Evolutionary conservation across 208 protist genomes (phyloP), one percentile per base, ranked within the genome.

Genomic region (Crithidia bombi): DNA sequence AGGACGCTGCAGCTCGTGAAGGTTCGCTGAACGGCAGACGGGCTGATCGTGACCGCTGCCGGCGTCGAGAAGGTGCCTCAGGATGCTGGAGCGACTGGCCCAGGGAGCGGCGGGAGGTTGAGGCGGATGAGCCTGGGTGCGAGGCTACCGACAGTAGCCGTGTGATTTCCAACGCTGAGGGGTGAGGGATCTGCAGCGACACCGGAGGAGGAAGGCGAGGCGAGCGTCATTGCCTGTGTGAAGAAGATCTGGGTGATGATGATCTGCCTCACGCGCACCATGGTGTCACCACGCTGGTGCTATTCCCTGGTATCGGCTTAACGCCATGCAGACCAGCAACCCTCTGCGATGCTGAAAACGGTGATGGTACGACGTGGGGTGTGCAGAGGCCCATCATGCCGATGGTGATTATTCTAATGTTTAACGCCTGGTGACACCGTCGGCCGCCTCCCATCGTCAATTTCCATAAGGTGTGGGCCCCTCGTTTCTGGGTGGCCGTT

Each of bases 241-340:
- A 64, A 71, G 11, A 72, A 73, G 35, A 83, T 83, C 46, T 83
- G 78, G 73, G 30, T 59, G 35, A 79, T 83, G 72, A 78, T 83
- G 78, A 11, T 79, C 38, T 79, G 70, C 65, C 51, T 78, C 11
- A 44, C 44, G 11, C 41, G 51, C 25, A 75, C 59, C 58, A 79
- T 83, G 78, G 68, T n/a, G n/a, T 83, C 44, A 79, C 67, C 28
- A 64, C 73, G 0, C 65, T 83, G 32, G 73, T 72, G 43, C 67
- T 79, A 21, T 83, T 83, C 66, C 78, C 78, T n/a, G 78, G 78
- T 38, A 74, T 83, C 12, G 78, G 78, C 25, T 67, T 83, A 10
- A 50, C 19, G 78, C 78, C 9, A 79, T 79, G 78, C 57, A 77
- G 25, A 35, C 62, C 7, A 44, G 17, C 32, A 67, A 9, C 14